Base-by-base conservation (phyloP, 2,329 filamentous ascomycete genomes). In the Dendrostoma leiphaemia region DNA sequence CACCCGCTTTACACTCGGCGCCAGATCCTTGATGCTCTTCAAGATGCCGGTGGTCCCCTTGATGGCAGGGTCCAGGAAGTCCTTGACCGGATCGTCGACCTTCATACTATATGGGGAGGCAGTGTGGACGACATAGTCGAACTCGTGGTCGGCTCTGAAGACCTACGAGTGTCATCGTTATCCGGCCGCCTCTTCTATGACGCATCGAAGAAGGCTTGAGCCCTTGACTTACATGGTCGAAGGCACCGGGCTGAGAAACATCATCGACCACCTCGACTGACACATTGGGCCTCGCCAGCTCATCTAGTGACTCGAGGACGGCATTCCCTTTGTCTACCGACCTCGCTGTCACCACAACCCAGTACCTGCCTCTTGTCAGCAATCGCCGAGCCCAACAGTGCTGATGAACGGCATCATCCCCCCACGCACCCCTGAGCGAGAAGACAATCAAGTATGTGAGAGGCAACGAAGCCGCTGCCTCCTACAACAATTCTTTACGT, bases 121-220 rank as follows among this genome's bases (percentile, higher is more conserved):
- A 6, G 87, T 90, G 67, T 91, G 87, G 48, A 91, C 77, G 46
- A 93, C 87, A 43, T 81, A 85, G 62, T 90, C 85, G 59, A 93
- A 89, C 0, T 84, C 81, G 0, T 70, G 68, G 1, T 71, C 61
- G 2, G 70, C 68, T 58, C 69, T 62, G n/a, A 79, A 65, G 8
- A 68, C 71, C 64, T 73, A n/a, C n/a, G n/a, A n/a, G n/a, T n/a
- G n/a, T n/a, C n/a, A n/a, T n/a, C n/a, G n/a, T n/a, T n/a, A n/a
- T n/a, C n/a, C n/a, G n/a, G n/a, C n/a, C n/a, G n/a, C n/a, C n/a
- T n/a, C n/a, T n/a, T n/a, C n/a, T n/a, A n/a, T n/a, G n/a, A n/a
- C n/a, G n/a, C n/a, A n/a, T n/a, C n/a, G n/a, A n/a, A n/a, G 15
- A 38, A 38, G 4, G 15, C 6, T 7, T 7, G 13, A 13, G 29